Evolutionary conservation across 1,284 basidiomycete genomes (phyloP), one percentile per base, ranked within the genome.

Genomic region (Cutaneotrichosporon sp.): DNA sequence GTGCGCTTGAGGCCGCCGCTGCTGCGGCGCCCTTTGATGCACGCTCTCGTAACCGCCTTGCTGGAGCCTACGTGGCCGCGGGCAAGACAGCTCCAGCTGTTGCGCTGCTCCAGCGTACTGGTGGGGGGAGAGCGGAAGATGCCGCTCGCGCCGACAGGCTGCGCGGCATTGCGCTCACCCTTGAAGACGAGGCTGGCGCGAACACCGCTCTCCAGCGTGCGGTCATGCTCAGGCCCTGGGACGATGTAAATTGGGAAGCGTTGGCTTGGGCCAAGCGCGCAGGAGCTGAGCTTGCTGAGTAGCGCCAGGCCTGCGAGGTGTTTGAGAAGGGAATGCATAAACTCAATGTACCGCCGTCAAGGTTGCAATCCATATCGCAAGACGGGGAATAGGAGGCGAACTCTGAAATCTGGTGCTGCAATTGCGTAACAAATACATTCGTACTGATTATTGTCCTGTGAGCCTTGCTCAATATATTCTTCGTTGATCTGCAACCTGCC

Each of bases 161-260:
- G 61, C 61, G 58, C 25, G 70, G 68, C 19, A 14, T 61, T 4
- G 65, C 63, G 17, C 46, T 49, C 39, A 44, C 66, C 3, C 39
- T 66, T n/a, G 60, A 62, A 25, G 69, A 62, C 55, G 57, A 52
- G 59, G 57, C 49, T 48, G 64, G 65, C n/a, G n/a, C n/a, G 43
- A 16, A 49, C 52, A 61, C 33, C 31, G 74, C 77, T 37, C 82
- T 84, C 9, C 85, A 88, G 70, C 82, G 81, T 62, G 82, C 81
- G 3, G 77, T 90, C 39, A 80, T 84, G 78, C 73, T 88, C 35
- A 76, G 79, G 14, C 88, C 88, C 1, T 84, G 81, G 71, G 79
- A 82, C 25, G 46, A 64, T 46, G 70, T 70, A 26, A 79, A 77
- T 49, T 88, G 87, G 87, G 71, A 67, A 58, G 63, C 61, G 38